These are phyloP conservation scores for Nigrospora osmanthi DNA, from an alignment of 2,329 filamentous ascomycete species.

Conservation along the genomic window DNA sequence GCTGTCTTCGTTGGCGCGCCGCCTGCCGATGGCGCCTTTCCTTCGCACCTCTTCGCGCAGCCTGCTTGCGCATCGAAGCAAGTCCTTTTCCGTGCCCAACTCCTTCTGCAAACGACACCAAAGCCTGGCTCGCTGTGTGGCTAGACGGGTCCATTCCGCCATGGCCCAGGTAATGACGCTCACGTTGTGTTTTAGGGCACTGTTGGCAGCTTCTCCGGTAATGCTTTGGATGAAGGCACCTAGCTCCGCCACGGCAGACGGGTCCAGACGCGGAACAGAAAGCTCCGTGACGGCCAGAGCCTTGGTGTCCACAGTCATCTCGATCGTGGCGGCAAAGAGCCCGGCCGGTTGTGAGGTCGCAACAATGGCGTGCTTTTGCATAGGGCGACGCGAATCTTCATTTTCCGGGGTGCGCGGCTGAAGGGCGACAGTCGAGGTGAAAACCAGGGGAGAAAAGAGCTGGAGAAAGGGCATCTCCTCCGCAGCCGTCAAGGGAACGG, in stretches of 20 bases:
- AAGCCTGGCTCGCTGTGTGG: constrained; percentile 51
- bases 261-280: constrained; percentile 45
- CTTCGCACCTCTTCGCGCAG: constrained; percentile 17
- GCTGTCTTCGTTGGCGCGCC: constrained; percentile 7
- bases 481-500: constrained; percentile 50
- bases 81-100: constrained; percentile 28
- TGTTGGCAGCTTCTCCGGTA: constrained; percentile 25
- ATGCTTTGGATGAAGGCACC: constrained; percentile 41
- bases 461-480: constrained; percentile 64
- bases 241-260: constrained; percentile 51
- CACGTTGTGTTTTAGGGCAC: constrained; percentile 47
- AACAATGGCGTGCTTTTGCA: constrained; percentile 50
- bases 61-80: constrained; percentile 19
- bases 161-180: constrained; percentile 59
- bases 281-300: constrained; percentile 44
- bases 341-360: constrained; percentile 40
- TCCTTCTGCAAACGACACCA: constrained; percentile 49
- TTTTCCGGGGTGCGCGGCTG: constrained; percentile 24
- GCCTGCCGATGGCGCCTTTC: constrained; percentile 13
- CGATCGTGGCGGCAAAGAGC: constrained; percentile 49
- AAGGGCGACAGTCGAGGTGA: constrained; percentile 45
- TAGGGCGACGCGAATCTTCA: constrained; percentile 20
- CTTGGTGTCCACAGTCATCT: constrained; percentile 50
- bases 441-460: constrained; percentile 61
- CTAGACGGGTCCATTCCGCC: constrained; percentile 58